Base-by-base conservation (phyloP, 208 protist genomes). In the Wallacemonas sp. region DNA sequence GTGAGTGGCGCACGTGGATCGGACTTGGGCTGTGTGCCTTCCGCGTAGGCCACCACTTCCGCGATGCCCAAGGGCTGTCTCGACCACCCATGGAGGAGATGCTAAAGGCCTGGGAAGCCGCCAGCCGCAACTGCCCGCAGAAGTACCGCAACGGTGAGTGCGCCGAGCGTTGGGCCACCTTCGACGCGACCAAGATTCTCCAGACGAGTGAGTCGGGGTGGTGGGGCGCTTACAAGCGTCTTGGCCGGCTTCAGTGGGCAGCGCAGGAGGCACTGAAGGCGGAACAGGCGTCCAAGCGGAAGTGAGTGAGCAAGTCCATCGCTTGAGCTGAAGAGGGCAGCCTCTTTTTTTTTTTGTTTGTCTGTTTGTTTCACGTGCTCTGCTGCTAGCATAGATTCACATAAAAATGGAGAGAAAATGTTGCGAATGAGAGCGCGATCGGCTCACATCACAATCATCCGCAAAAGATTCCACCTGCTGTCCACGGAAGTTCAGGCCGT, bases 1-100 rank as follows among this genome's bases (percentile, higher is more conserved):
- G 59, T 5, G 85, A 94, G 70, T 94, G 89, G 89, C 83, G 85
- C 30, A 68, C 68, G 12, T 94, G 89, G 86, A 89, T 94, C 48
- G 66, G 76, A 4, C 76, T 94, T 9, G 89, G 89, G 10, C 72
- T 94, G 12, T 83, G 73, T 41, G 81, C 89, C 37, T 92, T 76
- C 68, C 85, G 89, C 36, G 26, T 94, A 1, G 89, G 71, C 0
- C 68, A 92, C 52, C 89, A 94, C 52, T 94, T 94, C 63, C 72
- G 78, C 22, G 83, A 91, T 54, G 76, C 83, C 3, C 60, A 52
- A 46, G 62, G 46, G 12, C 64, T 91, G 63, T 24, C 36, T 26
- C 80, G 85, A 21, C 80, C 81, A n/a, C 83, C 85, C 17, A 85
- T 92, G 85, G 81, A 87, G 53, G 81, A 84, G 69, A 78, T 94